phyloP scores from a whole-genome alignment of 73 alveolate genomes.

The Halteria grandinella region DNA sequence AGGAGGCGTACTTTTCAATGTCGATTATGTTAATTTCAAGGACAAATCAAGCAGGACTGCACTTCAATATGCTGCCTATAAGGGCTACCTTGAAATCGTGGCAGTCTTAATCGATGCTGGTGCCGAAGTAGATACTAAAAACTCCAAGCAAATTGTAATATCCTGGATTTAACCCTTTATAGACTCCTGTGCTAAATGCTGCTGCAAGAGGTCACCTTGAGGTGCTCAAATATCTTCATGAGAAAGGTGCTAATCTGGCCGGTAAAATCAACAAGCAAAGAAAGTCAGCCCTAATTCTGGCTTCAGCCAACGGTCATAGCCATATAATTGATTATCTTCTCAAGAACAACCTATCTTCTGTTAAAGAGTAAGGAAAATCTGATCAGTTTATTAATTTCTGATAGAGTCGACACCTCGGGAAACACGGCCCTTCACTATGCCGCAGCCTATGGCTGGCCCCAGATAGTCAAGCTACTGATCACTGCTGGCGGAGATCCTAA shows the following conservation, averaged over 20 bases:
- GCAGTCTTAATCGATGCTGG: constrained; percentile 56
- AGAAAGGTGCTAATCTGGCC: constrained; percentile 79
- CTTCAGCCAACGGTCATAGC: constrained; percentile 55
- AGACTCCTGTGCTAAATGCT: constrained; percentile 63
- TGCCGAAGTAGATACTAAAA: constrained; percentile 70
- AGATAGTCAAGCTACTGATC: constrained; percentile 70
- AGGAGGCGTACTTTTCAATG: neutral
- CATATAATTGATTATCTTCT: constrained; percentile 72
- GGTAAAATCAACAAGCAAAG: constrained; percentile 69
- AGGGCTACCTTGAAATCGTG: constrained; percentile 50
- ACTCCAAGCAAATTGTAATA: constrained; percentile 54
- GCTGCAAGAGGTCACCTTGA: constrained; percentile 83
- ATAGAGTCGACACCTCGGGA: constrained; percentile 87
- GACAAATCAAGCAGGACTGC: constrained; percentile 44
- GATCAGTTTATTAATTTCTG: too few species aligned
- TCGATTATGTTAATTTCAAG: neutral
- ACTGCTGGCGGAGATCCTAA: constrained; percentile 82
- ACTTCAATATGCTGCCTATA: constrained; percentile 52
- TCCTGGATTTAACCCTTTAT: neutral
- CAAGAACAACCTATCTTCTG: constrained; percentile 30
- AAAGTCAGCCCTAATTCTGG: constrained; percentile 64
- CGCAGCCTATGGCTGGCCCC: constrained; percentile 83
- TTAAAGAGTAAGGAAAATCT: too few species aligned
- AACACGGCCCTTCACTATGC: constrained; percentile 91
- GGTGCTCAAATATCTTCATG: constrained; percentile 75